phyloP scores from a whole-genome alignment of 495 filamentous ascomycete species.

The Staphylotrichum longicolle region DNA sequence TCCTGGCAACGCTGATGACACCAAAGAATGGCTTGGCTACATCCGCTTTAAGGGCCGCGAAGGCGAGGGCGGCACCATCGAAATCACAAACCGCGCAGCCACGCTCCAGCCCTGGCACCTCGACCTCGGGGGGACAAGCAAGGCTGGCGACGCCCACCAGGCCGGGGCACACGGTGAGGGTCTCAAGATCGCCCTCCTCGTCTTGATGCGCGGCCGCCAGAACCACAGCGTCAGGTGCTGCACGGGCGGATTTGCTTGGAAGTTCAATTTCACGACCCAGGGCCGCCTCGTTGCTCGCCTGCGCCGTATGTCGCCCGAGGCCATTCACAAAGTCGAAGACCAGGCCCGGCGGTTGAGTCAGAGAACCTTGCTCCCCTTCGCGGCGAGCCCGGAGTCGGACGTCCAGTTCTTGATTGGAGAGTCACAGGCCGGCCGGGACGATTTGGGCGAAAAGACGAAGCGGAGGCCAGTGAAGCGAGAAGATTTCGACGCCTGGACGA shows the following conservation, averaged over 20 bases:
- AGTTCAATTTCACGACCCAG: constrained; percentile 26
- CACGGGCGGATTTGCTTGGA: constrained; percentile 25
- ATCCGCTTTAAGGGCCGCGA: constrained; percentile 22
- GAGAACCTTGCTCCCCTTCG: neutral
- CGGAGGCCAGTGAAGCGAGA: neutral
- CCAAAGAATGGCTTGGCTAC: constrained; percentile 21
- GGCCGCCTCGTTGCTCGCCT: neutral
- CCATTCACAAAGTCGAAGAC: neutral
- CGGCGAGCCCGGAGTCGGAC: neutral
- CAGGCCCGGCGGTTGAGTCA: neutral
- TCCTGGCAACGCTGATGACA: neutral
- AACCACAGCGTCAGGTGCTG: constrained; percentile 24
- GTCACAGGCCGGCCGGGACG: neutral
- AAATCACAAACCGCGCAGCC: constrained; percentile 20
- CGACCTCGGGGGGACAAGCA: constrained; percentile 23
- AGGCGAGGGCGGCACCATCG: constrained; percentile 19
- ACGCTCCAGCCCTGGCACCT: constrained; percentile 25
- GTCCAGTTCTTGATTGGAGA: constrained; percentile 1
- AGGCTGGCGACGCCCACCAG: constrained; percentile 17
- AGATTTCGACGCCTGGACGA: constrained; percentile 4
- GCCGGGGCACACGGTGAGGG: constrained; percentile 29
- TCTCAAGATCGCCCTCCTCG: constrained; percentile 25
- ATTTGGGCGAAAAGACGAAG: neutral
- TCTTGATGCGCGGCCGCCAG: constrained; percentile 23
- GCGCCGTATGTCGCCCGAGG: constrained; percentile 24